These are phyloP conservation scores for Rostrohypoxylon terebratum DNA, from an alignment of 495 filamentous ascomycete genomes.

Conservation along the genomic window DNA sequence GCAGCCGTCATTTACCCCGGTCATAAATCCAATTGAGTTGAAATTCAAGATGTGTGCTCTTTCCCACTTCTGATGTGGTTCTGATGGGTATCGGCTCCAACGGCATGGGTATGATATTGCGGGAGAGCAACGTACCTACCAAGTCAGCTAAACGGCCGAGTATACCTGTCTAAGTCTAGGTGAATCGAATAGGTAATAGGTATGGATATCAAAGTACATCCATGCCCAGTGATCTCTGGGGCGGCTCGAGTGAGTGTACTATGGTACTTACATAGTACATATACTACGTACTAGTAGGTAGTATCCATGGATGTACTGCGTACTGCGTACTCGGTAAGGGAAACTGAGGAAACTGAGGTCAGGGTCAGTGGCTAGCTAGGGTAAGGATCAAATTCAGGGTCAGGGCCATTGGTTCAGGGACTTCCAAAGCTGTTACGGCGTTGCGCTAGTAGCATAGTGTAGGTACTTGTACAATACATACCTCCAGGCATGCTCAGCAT, in stretches of 20 bases:
- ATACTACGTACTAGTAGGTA: no score
- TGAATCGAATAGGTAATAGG: conserved; percentile 5
- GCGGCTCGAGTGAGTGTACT: conserved; percentile 38
- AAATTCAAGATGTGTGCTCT: conserved; percentile 17
- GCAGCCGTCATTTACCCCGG: conserved; percentile 36
- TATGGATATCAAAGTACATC: conserved; percentile 11
- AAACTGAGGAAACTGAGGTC: conserved; percentile 34
- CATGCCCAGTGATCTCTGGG: neutral
- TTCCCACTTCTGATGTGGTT: conserved; percentile 9
- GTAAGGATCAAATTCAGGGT: conserved; percentile 1
- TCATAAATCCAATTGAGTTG: conserved; percentile 24
- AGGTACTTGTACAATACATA: no score
- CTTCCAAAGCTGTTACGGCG: conserved; percentile 29
- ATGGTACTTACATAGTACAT: conserved; percentile 25
- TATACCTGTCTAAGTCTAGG: conserved; percentile 31
- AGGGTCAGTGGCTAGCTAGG: neutral
- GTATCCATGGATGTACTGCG: conserved; percentile 11
- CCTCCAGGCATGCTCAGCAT: no score
- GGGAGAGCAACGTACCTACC: conserved; percentile 36
- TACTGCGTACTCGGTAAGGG: conserved; percentile 35
- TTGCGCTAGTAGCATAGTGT: conserved; percentile 35
- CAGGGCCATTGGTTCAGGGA: conserved; percentile 8
- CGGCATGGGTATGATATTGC: conserved; percentile 47
- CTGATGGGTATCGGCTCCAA: conserved; percentile 40
- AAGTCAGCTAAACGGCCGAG: conserved; percentile 36